Base-by-base conservation (phyloP, 192 early-diverging fungal species). In the Pilaira anomala region DNA sequence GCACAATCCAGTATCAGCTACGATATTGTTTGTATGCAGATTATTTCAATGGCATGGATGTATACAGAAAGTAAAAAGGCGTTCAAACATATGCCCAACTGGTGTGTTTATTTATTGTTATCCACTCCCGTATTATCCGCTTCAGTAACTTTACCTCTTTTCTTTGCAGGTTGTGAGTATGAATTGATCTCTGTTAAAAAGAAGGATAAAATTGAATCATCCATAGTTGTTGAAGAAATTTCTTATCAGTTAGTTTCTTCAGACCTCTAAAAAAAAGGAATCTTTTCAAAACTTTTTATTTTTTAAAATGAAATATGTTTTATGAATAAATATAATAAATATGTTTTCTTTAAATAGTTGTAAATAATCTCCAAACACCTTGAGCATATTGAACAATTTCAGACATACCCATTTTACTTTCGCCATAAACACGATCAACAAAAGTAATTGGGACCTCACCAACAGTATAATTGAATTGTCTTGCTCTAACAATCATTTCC, bases 401-500 rank as follows among this genome's bases (percentile, higher is more conserved):
- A 69, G 88, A 89, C 33, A 92, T 89, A 21, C 96, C 96, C 61
- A 97, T 88, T 77, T 98, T 98, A 56, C 85, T 88, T 71, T 97
- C 95, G 16, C 96, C 96, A 79, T 90, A 98, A 53, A 98, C 94
- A 51, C 96, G 90, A 74, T 98, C 96, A 11, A 98, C 96, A 83
- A 98, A 98, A 7, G 96, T 97, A 76, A 98, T 98, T 6, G 94
- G 94, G 3, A 91, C 85, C 73, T 98, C 95, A 21, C 91, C 94
- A 58, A 98, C 90, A 5, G 84, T 75, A 62, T 76, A 96, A 63
- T 87, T 81, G 66, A 96, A 85, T 75, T 97, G 93, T 65, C 94
- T 82, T 50, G 96, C 96, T 24, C 95, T 88, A 11, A 98, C 91
- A 88, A 98, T 98, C 92, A 98, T 97, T 72, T 98, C 96, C 95